Evolutionary conservation across 2,329 filamentous ascomycete species (phyloP), one percentile per base, ranked within the genome.

Genomic region (Neonectria hederae): DNA sequence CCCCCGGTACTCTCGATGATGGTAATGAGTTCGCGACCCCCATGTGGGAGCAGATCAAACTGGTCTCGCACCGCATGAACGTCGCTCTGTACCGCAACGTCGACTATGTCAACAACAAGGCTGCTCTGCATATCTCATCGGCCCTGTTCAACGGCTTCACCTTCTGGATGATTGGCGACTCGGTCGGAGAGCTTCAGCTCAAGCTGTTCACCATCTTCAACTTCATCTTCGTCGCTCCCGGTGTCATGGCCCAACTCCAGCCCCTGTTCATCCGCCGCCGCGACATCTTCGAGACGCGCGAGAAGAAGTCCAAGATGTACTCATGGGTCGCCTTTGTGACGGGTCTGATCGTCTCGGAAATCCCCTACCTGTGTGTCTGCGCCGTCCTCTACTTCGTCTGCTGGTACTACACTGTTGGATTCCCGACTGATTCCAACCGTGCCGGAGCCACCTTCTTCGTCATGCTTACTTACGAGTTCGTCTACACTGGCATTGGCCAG

Each of bases 11-110:
- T 66, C 68, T 74, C 62, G 80, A 83, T 24, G 81, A 84, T 56
- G 91, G 87, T 64, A 83, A 88, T 54, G 91, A 94, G 76, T 95
- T 94, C 67, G 92, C 92, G 0, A 89, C 88, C 7, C 84, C 90
- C 0, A 86, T 94, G 66, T 79, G 74, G 69, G 77, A 85, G 32
- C 92, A 95, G 75, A 78, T 89, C 45, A 86, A 83, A 68, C 82
- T 91, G 57, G 90, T 92, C 46, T 85, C 87, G 9, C 76, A 85
- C 4, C 90, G 92, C 28, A 86, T 84, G 78, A 89, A 88, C 68
- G 73, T 86, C 0, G 82, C 89, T 0, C 80, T 92, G 5, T 93
- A 82, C 79, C 84, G 91, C 59, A 92, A 92, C 74, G 84, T 82
- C 0, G 87, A 90, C 56, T 92, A 92, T 67, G 76, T 89, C 60